Percentiles rank a stretch among this genome's conserved stretches.
Conservation (phyloP, 805 yeast genomes). For the Metschnikowia borealis region DNA sequence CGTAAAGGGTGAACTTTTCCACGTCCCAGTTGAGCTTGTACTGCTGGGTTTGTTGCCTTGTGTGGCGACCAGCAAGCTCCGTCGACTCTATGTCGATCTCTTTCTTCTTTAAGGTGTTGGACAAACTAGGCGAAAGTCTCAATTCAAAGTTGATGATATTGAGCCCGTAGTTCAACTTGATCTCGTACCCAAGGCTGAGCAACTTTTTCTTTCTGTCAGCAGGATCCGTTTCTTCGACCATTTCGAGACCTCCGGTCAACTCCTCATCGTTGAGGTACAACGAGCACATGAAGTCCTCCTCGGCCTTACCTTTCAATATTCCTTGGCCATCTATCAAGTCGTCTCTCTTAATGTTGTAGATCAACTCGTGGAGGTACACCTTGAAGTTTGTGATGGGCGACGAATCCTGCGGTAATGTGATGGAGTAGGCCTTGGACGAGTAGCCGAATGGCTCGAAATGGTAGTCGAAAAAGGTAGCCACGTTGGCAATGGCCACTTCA, state of each 20-base stretch:
- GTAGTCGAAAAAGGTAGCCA: slow-evolving; percentile 31
- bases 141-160: slow-evolving; percentile 42
- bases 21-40: slow-evolving; percentile 44
- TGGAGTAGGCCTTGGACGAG: slow-evolving; percentile 36
- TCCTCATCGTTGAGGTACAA: slow-evolving; percentile 44
- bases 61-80: slow-evolving; percentile 37
- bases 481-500: slow-evolving; percentile 25
- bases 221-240: slow-evolving; percentile 30
- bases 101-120: slow-evolving; percentile 34
- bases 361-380: slow-evolving; percentile 34
- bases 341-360: slow-evolving; percentile 28
- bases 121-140: slow-evolving; percentile 37
- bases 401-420: slow-evolving; percentile 44
- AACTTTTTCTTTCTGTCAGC: slow-evolving; percentile 14
- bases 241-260: slow-evolving; percentile 41
- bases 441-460: slow-evolving; percentile 34
- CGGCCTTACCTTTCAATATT: slow-evolving; percentile 26
- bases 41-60: slow-evolving; percentile 44
- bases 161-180: slow-evolving; percentile 45
- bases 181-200: slow-evolving; percentile 31
- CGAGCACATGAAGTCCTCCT: slow-evolving; percentile 36
- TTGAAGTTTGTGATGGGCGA: slow-evolving; percentile 45
- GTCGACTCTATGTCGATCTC: slow-evolving; percentile 22
- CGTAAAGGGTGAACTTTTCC: slow-evolving; percentile 34
- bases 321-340: slow-evolving; percentile 34